phyloP scores from a whole-genome alignment of 305 asterid species.

The Salvia sclarea region DNA sequence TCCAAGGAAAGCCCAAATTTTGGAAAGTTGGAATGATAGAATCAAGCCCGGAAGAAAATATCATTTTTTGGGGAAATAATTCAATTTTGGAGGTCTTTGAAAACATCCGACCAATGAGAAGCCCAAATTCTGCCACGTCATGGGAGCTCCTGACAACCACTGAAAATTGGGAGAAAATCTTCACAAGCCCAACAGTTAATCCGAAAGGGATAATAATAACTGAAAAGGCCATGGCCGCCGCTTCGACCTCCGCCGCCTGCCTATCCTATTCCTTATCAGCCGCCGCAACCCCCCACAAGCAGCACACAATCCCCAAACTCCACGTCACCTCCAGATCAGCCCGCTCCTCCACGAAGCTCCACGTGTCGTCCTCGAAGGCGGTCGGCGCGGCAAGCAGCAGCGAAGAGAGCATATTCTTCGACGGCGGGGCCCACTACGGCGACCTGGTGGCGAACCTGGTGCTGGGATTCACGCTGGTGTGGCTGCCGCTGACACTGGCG shows the following conservation, averaged over 20 bases:
- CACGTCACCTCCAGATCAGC: conserved; percentile 37
- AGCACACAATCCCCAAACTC: conserved; percentile 24
- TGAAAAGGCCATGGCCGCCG: conserved; percentile 42
- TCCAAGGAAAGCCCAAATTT: too few species aligned
- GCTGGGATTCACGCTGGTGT: conserved; percentile 85
- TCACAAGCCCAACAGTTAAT: conserved; percentile 34
- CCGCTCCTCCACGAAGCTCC: conserved; percentile 60
- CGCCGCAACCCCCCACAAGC: conserved; percentile 36
- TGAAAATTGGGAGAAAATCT: conserved; percentile 26
- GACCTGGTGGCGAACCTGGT: conserved; percentile 86
- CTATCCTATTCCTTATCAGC: conserved; percentile 36
- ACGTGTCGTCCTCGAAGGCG: conserved; percentile 67
- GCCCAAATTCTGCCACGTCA: conserved; percentile 52
- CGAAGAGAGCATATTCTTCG: conserved; percentile 75
- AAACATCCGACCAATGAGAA: too few species aligned
- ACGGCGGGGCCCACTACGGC: conserved; percentile 98
- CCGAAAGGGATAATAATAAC: conserved; percentile 29
- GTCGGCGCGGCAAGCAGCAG: conserved; percentile 35
- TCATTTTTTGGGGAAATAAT: too few species aligned
- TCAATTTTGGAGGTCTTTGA: too few species aligned
- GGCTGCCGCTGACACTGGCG: conserved; percentile 88
- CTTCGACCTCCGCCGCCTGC: conserved; percentile 37
- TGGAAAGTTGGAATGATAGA: too few species aligned
- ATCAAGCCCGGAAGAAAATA: too few species aligned
- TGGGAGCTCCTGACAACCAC: conserved; percentile 37